phyloP scores from a whole-genome alignment of 1,284 basidiomycete species.

The Exobasidium cylindrosporum region DNA sequence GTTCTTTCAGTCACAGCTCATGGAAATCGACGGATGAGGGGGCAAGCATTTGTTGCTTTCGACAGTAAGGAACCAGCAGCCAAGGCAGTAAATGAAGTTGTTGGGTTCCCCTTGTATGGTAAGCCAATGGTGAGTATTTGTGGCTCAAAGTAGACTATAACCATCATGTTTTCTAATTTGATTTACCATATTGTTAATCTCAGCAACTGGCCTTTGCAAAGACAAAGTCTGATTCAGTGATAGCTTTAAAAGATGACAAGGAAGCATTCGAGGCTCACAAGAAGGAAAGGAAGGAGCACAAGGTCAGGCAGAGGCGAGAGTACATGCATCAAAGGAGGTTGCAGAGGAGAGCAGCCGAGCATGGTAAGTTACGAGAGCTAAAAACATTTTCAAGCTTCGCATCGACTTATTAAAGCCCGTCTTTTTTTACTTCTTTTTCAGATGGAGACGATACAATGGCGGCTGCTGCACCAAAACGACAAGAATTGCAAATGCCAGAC shows the following conservation, averaged over 20 bases:
- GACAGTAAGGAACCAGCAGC: conserved; percentile 73
- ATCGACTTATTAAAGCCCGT: too few species aligned
- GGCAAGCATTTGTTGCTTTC: conserved; percentile 96
- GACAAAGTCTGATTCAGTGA: conserved; percentile 73
- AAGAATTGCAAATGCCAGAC: conserved; percentile 71
- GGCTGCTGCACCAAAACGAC: conserved; percentile 9
- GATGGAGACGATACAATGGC: background rate
- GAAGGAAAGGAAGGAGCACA: conserved; percentile 29
- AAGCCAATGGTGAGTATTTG: conserved; percentile 75
- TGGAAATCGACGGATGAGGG: conserved; percentile 88
- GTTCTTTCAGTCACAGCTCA: conserved; percentile 91
- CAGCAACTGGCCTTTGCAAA: conserved; percentile 91
- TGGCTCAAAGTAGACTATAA: too few species aligned
- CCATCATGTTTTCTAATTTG: too few species aligned
- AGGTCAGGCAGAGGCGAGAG: background rate
- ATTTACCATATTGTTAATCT: background rate
- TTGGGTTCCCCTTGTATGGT: conserved; percentile 89
- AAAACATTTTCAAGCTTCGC: too few species aligned
- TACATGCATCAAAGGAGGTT: conserved; percentile 31
- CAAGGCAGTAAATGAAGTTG: conserved; percentile 85
- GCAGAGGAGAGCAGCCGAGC: conserved; percentile 32
- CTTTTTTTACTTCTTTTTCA: too few species aligned
- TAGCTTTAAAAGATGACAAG: conserved; percentile 63
- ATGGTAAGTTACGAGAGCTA: background rate
- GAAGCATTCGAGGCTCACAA: conserved; percentile 36